Evolutionary conservation across 2,329 filamentous ascomycete genomes (phyloP).

Genomic region (Cyphellophora attinorum): DNA sequence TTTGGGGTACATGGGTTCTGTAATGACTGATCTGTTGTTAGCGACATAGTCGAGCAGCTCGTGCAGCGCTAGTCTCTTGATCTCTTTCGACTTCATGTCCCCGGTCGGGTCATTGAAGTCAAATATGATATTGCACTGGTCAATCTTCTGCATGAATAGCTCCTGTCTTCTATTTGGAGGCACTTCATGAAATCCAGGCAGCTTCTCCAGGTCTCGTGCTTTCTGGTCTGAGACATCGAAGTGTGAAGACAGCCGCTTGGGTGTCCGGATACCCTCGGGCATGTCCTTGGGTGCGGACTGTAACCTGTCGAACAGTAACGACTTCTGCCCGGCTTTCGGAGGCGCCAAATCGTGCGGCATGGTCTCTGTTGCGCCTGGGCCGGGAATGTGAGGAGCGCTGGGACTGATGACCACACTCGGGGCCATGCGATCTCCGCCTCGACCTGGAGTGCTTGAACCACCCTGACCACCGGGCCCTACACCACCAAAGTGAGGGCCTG

Average conservation of each 20-base stretch:
- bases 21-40: constrained; percentile 97
- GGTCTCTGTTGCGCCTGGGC: constrained; percentile 86
- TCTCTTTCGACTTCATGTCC: constrained; percentile 99
- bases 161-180: constrained; percentile 90
- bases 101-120: constrained; percentile 97
- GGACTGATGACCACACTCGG: constrained; percentile 92
- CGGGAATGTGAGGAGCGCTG: constrained; percentile 88
- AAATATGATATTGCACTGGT: constrained; percentile 99
- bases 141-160: constrained; percentile 99
- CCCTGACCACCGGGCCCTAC: constrained; percentile 28
- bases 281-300: constrained; percentile 95
- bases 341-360: constrained; percentile 97
- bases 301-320: constrained; percentile 74
- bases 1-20: constrained; percentile 95
- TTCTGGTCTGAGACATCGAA: constrained; percentile 94
- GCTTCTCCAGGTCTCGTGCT: constrained; percentile 84
- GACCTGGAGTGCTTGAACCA: constrained; percentile 47
- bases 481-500: not conserved
- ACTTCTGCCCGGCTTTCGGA: constrained; percentile 85
- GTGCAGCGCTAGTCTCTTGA: constrained; percentile 91
- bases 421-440: constrained; percentile 54
- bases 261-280: constrained; percentile 87
- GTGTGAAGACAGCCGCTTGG: constrained; percentile 89
- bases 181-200: constrained; percentile 96
- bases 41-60: constrained; percentile 96